Base-by-base conservation (phyloP, 306 rosid genomes). In the Comarum palustre region DNA sequence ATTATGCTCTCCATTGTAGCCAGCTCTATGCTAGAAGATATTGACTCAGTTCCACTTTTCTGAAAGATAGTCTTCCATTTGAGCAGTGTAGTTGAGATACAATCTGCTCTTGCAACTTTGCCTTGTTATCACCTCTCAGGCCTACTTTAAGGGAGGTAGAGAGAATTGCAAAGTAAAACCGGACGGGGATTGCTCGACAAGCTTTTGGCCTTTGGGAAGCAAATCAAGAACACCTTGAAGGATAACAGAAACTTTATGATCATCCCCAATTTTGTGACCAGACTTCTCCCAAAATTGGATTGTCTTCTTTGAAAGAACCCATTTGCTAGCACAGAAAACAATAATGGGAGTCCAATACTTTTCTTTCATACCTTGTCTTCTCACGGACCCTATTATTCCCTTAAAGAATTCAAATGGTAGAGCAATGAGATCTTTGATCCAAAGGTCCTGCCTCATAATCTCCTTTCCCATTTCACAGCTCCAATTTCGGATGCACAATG, bases 321-420 rank as follows among this genome's bases (percentile, higher is more conserved):
- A 88, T 68, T 93, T 93, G 27, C 88, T 88, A 54, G 93, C 91
- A 42, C 82, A 93, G 82, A 93, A 90, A 80, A 87, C 87, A 64
- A 93, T 83, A 71, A 90, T 82, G 22, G 96, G 93, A 58, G 84
- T 85, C 7, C 86, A 85, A 76, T 85, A 93, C 78, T 89, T 93
- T 57, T 90, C 96, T 60, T 82, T 90, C 98, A 90, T 93, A 20
- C 98, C 98, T 84, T 90, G 98, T 78, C 94, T 90, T 75, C 98
- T 85, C 55, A 93, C 45, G 34, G 96, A 90, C 31, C 86, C 81
- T 42, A 87, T 84, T 11, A 93, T 83, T 87, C 96, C 83, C 73
- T 82, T 87, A 83, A 90, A 93, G 85, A 90, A 90, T 57, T 57
- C 89, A 75, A 86, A 88, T 2, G 93, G 96, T 32, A 90, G 75